phyloP scores from a whole-genome alignment of 202 grass and related monocot genomes.

The Bolboschoenoplectus hybrid region DNA sequence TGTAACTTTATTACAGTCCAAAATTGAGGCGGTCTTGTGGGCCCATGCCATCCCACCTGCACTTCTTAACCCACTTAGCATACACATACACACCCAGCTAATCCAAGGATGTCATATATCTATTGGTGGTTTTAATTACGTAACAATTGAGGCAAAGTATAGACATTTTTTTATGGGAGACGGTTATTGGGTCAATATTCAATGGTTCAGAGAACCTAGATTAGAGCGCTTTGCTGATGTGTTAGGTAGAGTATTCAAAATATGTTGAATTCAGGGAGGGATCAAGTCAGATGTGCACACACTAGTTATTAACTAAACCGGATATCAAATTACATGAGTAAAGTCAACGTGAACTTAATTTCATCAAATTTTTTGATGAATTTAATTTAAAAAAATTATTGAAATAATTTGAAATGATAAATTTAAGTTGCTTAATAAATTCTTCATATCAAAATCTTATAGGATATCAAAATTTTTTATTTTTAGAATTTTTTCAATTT shows the following conservation, averaged over 20 bases:
- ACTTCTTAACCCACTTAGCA: constrained; percentile 12
- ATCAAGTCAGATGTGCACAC: background rate
- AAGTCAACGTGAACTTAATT: no score
- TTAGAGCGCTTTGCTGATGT: background rate
- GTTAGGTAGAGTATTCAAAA: constrained; percentile 3
- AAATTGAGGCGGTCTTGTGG: constrained; percentile 40
- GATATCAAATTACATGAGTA: no score
- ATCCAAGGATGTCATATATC: background rate
- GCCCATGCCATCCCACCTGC: constrained; percentile 25
- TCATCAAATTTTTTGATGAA: no score
- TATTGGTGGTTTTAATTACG: background rate
- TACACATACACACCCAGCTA: constrained; percentile 12
- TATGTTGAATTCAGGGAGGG: background rate
- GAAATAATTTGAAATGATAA: no score
- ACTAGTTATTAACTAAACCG: background rate
- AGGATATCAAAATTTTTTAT: no score
- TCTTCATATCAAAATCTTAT: no score
- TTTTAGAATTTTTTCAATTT: no score
- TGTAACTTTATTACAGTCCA: constrained; percentile 21
- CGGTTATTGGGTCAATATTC: background rate
- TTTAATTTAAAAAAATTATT: no score
- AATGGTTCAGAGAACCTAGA: constrained; percentile 22
- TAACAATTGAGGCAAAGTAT: background rate
- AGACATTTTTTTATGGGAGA: constrained; percentile 1
- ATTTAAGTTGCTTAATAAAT: no score